Evolutionary conservation across 202 grass and related monocot genomes (phyloP), one percentile per base, ranked within the genome.

Genomic region (Dendrocalamus latiflorus): DNA sequence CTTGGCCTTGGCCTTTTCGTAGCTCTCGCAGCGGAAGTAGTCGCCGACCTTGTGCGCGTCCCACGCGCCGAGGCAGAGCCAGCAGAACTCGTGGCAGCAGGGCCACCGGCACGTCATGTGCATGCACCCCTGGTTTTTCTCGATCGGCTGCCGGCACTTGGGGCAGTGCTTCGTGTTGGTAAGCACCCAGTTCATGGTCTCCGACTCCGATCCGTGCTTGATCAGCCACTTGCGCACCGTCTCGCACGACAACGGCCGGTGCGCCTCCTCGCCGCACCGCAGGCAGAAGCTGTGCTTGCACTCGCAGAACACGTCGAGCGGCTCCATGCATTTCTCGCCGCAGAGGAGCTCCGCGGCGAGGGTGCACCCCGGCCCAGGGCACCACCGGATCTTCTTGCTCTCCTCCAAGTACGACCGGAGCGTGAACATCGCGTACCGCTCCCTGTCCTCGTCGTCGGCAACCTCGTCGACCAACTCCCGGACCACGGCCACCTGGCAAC

Each of bases 391-490:
- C 70, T 16, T 64, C 41, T 42, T 81, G 77, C 54, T 82, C 8
- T 89, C 83, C 69, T 89, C 87, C 37, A 92, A 55, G 61, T 69
- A 89, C 12, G 90, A 89, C 14, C 87, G 83, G 26, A 87, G 49
- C 5, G 62, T 1, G 61, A 89, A 87, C 54, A 2, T 10, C 8
- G 42, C 76, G 77, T 89, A 87, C 70, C 81, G 68, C 5, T 30
- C 14, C 4, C 2, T 61, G 39, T 74, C 80, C 4, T 41, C 41
- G 5, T 8, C 70, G 49, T 13, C 9, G 47, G 65, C 70, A 4
- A 74, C 64, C 15, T 26, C 53, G 68, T 84, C n/a, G 15, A 89
- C 54, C 16, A 89, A 59, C 21, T 81, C 90, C 2, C 51, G 76
- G 12, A 36, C 41, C 1, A 92, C 70, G 77, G 84, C 76, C 9